Evolutionary conservation across 768 basidiomycete species (phyloP).

Genomic region (Kwoniella sp.): DNA sequence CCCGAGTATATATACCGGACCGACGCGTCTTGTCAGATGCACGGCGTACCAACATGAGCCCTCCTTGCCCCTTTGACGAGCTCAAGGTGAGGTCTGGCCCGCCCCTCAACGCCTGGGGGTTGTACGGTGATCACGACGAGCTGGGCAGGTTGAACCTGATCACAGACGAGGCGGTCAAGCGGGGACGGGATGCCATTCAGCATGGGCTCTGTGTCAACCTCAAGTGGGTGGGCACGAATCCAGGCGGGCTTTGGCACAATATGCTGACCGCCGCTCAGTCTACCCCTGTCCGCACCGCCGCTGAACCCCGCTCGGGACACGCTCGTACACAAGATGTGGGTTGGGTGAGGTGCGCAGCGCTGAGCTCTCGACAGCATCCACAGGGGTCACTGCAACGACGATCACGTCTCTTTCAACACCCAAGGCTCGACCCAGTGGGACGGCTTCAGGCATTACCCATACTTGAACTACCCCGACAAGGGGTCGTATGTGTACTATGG

Average conservation of each 20-base stretch:
- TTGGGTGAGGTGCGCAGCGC: neutral
- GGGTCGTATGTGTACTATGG: slow-evolving; percentile 17
- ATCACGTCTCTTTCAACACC: slow-evolving; percentile 8
- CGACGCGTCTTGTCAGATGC: too few relatives aligned
- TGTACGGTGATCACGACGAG: slow-evolving; percentile 23
- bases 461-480: slow-evolving; percentile 24
- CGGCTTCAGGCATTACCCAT: slow-evolving; percentile 13
- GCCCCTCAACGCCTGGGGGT: slow-evolving; percentile 29
- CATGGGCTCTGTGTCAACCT: slow-evolving; percentile 25
- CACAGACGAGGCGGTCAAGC: slow-evolving; percentile 20
- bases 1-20: too few relatives aligned
- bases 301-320: slow-evolving; percentile 7
- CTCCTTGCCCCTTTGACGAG: neutral
- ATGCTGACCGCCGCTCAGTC: too few relatives aligned
- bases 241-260: neutral
- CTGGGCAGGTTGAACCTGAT: slow-evolving; percentile 26
- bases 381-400: slow-evolving; percentile 3
- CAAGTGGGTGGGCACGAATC: slow-evolving; percentile 14
- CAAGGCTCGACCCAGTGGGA: slow-evolving; percentile 13
- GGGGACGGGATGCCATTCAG: slow-evolving; percentile 16
- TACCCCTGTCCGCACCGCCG: slow-evolving; percentile 2
- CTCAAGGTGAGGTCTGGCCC: slow-evolving; percentile 11
- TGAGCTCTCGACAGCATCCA: too few relatives aligned
- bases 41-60: too few relatives aligned
- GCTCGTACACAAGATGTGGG: slow-evolving; percentile 15